Conservation (phyloP, 1,284 basidiomycete species). For the Cryptococcus sp. region DNA sequence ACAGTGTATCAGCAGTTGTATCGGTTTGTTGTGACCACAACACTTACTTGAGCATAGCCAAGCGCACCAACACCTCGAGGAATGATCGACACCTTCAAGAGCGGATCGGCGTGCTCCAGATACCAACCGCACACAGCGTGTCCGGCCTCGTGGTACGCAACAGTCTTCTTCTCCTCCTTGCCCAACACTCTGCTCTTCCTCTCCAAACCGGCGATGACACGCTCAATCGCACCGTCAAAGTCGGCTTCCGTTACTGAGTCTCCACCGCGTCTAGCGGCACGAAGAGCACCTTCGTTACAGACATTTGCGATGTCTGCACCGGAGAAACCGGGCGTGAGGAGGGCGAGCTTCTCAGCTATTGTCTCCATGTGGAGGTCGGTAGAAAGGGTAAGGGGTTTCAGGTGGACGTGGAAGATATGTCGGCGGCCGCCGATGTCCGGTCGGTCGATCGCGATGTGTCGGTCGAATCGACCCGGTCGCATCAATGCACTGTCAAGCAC, state of each 20-base stretch:
- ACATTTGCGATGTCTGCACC: constrained; percentile 99
- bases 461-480: constrained; percentile 96
- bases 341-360: constrained; percentile 88
- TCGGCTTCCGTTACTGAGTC: constrained; percentile 80
- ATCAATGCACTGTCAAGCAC: constrained; percentile 93
- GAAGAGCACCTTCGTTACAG: constrained; percentile 95
- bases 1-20: constrained; percentile 17
- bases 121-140: constrained; percentile 99
- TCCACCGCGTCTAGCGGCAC: constrained; percentile 83
- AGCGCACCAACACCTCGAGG: constrained; percentile 93
- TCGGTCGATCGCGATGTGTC: constrained; percentile 93
- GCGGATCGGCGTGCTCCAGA: constrained; percentile 92
- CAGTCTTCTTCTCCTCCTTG: constrained; percentile 96
- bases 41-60: constrained; percentile 85
- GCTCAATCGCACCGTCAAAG: constrained; percentile 97
- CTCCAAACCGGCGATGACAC: constrained; percentile 96
- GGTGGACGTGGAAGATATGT: constrained; percentile 93
- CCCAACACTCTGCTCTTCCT: constrained; percentile 91
- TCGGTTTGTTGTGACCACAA: neutral
- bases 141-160: constrained; percentile 98
- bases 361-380: constrained; percentile 62
- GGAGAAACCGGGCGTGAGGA: constrained; percentile 95
- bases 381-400: constrained; percentile 77
- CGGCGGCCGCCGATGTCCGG: constrained; percentile 92
- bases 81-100: constrained; percentile 98